Evolutionary conservation across 2,329 filamentous ascomycete species (phyloP), one percentile per base, ranked within the genome.

Genomic region (Apiospora saccharicola): DNA sequence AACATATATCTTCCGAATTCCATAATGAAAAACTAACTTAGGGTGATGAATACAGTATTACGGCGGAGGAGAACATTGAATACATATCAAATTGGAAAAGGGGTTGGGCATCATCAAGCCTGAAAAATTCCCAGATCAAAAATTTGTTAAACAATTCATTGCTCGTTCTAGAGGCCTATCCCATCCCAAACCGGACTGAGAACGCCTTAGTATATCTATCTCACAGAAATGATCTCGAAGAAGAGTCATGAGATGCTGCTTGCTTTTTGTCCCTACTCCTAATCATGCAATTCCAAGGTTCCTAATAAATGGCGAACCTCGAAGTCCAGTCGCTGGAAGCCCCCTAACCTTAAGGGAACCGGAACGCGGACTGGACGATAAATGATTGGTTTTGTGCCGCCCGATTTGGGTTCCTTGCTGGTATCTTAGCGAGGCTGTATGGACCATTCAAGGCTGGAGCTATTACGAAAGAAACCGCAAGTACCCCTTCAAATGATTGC

Each of bases 161-260:
- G 57, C 57, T 64, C 57, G 57, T 64, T 69, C 67, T 69, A 69
- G 67, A 69, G 47, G 67, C 67, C 44, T 34, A 37, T 47, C 44
- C n/a, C 67, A 69, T 64, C 57, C 57, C 67, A 49, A 49, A 69
- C 67, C 47, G 46, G 30, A 57, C 37, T 51, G 34, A 70, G 68
- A 70, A 70, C 68, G 68, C 68, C 68, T 41, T 41, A 51, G 47
- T 51, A 70, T 49, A 70, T 70, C 68, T 70, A 70, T 70, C 68
- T 70, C 68, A 70, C 68, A 70, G 30, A 41, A 53, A 41, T 51
- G 46, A 51, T 70, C 37, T 70, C 26, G 47, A 57, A 53, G 47
- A 57, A 70, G 47, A 70, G 47, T 57, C 68, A 57, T 70, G 68
- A 53, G 68, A 43, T 70, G 68, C 69, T 71, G 69, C 57, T 71